Conservation (phyloP, 2,329 filamentous ascomycete species). For the Pseudogymnoascus sp. region DNA sequence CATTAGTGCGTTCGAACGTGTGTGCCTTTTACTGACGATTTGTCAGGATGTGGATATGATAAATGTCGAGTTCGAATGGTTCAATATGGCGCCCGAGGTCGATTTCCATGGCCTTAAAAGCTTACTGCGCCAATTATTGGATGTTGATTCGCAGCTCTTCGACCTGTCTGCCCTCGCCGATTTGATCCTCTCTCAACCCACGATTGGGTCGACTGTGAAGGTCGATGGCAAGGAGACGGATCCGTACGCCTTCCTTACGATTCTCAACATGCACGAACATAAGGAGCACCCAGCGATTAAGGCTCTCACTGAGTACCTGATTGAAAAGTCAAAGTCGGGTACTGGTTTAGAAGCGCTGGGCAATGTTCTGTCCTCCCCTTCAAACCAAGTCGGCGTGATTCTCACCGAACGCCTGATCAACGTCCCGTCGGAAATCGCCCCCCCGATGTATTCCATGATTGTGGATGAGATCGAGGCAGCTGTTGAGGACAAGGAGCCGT, state of each 20-base stretch:
- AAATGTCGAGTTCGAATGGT: constrained; percentile 97
- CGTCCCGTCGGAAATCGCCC: constrained; percentile 86
- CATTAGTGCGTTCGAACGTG: constrained; percentile 6
- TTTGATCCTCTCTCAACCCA: constrained; percentile 75
- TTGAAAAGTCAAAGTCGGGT: constrained; percentile 41
- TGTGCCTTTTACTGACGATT: constrained; percentile 4
- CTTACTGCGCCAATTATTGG: constrained; percentile 83
- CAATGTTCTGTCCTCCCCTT: constrained; percentile 46
- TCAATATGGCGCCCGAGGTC: constrained; percentile 80
- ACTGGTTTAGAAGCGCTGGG: constrained; percentile 48
- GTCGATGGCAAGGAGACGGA: constrained; percentile 92
- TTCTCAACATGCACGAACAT: constrained; percentile 74
- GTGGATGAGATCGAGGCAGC: constrained; percentile 85
- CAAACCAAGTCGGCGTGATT: constrained; percentile 67
- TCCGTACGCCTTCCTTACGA: constrained; percentile 85
- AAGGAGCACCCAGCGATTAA: constrained; percentile 65
- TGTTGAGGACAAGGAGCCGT: constrained; percentile 82
- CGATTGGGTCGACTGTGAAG: constrained; percentile 90
- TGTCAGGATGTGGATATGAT: constrained; percentile 78
- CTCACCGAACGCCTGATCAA: constrained; percentile 94
- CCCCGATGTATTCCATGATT: constrained; percentile 92
- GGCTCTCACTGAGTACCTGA: constrained; percentile 63
- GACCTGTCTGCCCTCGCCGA: constrained; percentile 82
- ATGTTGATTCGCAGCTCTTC: constrained; percentile 76
- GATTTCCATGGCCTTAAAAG: constrained; percentile 95